Evolutionary conservation across 257 asterid species (phyloP).

Genomic region (Nicotiana tabacum): DNA sequence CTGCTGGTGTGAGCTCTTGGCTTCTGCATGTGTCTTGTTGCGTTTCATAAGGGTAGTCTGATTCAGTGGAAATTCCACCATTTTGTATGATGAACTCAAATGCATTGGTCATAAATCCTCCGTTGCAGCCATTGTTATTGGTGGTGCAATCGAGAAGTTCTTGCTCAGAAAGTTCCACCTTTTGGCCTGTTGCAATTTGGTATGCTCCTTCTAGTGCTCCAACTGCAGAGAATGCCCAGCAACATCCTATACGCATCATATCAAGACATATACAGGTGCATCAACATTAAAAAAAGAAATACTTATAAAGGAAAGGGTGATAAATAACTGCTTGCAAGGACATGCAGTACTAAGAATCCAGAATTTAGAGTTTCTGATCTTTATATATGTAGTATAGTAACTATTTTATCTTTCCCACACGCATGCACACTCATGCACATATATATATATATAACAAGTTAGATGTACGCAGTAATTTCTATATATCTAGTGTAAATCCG

Average conservation of each 20-base stretch:
- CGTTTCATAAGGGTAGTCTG: conserved; percentile 10
- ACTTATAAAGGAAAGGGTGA: too few relatives aligned
- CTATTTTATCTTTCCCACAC: too few relatives aligned
- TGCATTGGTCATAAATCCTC: conserved; percentile 16
- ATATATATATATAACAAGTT: too few relatives aligned
- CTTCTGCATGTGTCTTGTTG: conserved; percentile 3
- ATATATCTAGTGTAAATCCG: not conserved
- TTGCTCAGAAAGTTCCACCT: conserved; percentile 23
- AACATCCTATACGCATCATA: conserved; percentile 7
- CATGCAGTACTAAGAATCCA: too few relatives aligned
- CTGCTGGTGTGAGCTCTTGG: conserved; percentile 11
- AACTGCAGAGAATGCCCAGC: conserved; percentile 23
- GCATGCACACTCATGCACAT: too few relatives aligned
- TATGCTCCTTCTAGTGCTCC: conserved; percentile 21
- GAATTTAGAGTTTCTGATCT: too few relatives aligned
- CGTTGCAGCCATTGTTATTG: not conserved
- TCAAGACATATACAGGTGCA: too few relatives aligned
- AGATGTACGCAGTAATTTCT: too few relatives aligned
- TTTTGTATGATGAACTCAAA: conserved; percentile 21
- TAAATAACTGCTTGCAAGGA: too few relatives aligned
- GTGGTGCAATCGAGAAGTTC: conserved; percentile 27
- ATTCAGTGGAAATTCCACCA: conserved; percentile 21
- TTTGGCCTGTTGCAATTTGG: conserved; percentile 6
- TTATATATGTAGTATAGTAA: too few relatives aligned
- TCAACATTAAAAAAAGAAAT: too few relatives aligned